Base-by-base conservation (phyloP, 2,329 filamentous ascomycete genomes). In the Calonectria fujianensis region DNA sequence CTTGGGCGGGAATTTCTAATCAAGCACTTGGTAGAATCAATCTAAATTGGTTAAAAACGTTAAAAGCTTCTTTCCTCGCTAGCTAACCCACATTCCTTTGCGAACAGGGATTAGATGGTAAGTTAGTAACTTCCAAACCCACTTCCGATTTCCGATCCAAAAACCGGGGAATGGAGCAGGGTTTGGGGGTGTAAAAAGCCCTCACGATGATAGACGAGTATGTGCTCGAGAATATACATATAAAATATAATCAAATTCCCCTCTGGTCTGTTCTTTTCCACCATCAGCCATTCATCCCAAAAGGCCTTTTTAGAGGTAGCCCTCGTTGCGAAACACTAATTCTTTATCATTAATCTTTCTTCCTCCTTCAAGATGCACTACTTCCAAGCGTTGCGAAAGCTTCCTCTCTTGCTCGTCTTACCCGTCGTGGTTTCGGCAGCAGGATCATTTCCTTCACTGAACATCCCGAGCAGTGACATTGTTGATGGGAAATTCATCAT, bases 41-140 rank as follows among this genome's bases (percentile, higher is more conserved):
- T 14, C 13, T 41, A 41, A 41, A 63, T 63, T 41, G 57, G 57
- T 20, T 41, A 63, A 63, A 41, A 63, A 35, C 57, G 57, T 41
- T 63, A 29, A 63, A 41, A 16, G 24, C n/a, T 20, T 27, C 18
- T 63, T 63, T 63, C 5, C 24, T 27, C 37, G 10, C 37, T 41
- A 20, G 3, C n/a, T 27, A 63, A 37, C 24, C 57, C 37, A 41
- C 57, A 63, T 63, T 63, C 57, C 37, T 63, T 10, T 37, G 16
- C 24, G 27, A 41, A 20, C n/a, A 63, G 37, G 57, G 27, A 63
- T 63, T 31, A 27, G 20, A 29, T n/a, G 24, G 16, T 24, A 63
- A 63, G 3, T 37, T 37, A 61, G 35, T 27, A 39, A 39, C 57
- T 59, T 59, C 57, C 57, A 37, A 41, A 41, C 11, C 57, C 35